phyloP scores from a whole-genome alignment of 1,284 basidiomycete genomes.

The Cutaneotrichosporon curvatum region DNA sequence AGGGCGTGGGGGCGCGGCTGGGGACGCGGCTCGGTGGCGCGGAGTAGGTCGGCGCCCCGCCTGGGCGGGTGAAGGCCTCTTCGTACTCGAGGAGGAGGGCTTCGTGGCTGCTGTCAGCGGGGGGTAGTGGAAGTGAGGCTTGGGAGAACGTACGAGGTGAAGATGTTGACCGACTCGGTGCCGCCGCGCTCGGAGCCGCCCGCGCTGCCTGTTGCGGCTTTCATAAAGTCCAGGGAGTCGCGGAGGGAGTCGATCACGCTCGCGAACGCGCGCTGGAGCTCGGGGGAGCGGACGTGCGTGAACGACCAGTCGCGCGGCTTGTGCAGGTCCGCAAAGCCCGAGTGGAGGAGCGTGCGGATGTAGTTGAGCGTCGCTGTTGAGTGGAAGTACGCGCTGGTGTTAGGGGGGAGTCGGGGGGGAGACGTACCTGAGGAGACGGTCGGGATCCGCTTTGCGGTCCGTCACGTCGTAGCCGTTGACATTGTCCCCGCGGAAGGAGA shows the following conservation, averaged over 20 bases:
- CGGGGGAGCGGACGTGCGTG: slow-evolving; percentile 76
- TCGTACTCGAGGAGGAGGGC: slow-evolving; percentile 91
- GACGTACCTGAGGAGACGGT: slow-evolving; percentile 59
- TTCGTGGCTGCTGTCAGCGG: slow-evolving; percentile 61
- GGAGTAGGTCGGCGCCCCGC: slow-evolving; percentile 24
- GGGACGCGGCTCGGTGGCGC: slow-evolving; percentile 19
- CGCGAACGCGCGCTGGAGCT: slow-evolving; percentile 73
- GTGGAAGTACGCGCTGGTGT: slow-evolving; percentile 82
- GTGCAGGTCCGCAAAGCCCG: slow-evolving; percentile 84
- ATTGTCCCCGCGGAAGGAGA: slow-evolving; percentile 73
- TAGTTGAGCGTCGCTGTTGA: slow-evolving; percentile 90
- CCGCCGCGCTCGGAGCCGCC: slow-evolving; percentile 56
- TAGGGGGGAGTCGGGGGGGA: neutral
- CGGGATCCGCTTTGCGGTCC: slow-evolving; percentile 78
- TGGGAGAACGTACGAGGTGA: slow-evolving; percentile 69
- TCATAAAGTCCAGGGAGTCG: slow-evolving; percentile 88
- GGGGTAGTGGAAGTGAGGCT: too few relatives aligned
- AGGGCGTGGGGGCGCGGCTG: slow-evolving; percentile 17
- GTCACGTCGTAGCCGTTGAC: slow-evolving; percentile 70
- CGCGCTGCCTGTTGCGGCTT: slow-evolving; percentile 58
- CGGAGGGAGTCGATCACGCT: slow-evolving; percentile 74
- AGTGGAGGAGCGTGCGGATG: slow-evolving; percentile 76
- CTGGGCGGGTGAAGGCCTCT: slow-evolving; percentile 71
- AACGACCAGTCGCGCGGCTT: slow-evolving; percentile 90
- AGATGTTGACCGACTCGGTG: slow-evolving; percentile 87